Conservation (phyloP, 495 filamentous ascomycete genomes). For the Hamigera avellanea region DNA sequence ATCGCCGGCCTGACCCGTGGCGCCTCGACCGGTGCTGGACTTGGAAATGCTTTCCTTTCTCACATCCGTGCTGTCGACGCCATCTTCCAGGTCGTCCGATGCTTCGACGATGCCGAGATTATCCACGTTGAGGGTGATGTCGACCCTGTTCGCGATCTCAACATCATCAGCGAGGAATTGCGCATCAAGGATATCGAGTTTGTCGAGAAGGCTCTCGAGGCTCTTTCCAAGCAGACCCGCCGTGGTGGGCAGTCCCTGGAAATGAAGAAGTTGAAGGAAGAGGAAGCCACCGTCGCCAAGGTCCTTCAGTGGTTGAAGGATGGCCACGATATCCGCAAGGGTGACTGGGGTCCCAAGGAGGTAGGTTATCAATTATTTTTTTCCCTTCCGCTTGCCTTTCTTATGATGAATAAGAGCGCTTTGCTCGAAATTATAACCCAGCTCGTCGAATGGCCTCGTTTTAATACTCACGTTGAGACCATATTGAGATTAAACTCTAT, state of each 20-base stretch:
- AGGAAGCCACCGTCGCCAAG: slow-evolving; percentile 85
- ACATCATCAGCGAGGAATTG: slow-evolving; percentile 94
- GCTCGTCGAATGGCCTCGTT: slow-evolving; percentile 86
- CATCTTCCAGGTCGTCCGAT: slow-evolving; percentile 98
- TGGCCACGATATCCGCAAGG: slow-evolving; percentile 87
- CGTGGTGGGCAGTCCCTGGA: slow-evolving; percentile 92
- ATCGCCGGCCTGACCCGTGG: slow-evolving; percentile 96
- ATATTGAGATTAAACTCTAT: slow-evolving; percentile 69
- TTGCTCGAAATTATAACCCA: slow-evolving; percentile 93
- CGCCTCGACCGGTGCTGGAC: slow-evolving; percentile 92
- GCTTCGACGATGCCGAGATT: slow-evolving; percentile 98
- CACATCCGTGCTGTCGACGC: slow-evolving; percentile 99
- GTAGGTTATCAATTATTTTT: slow-evolving; percentile 43
- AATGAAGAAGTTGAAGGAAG: slow-evolving; percentile 95
- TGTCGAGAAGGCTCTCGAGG: slow-evolving; percentile 86
- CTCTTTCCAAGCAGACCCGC: slow-evolving; percentile 80
- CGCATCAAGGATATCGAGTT: slow-evolving; percentile 99
- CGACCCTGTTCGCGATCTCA: slow-evolving; percentile 83
- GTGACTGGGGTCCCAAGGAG: slow-evolving; percentile 88
- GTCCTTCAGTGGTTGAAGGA: slow-evolving; percentile 68
- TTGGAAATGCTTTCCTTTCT: slow-evolving; percentile 96
- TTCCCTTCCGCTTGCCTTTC: slow-evolving; percentile 15
- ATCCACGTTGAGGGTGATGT: slow-evolving; percentile 99
- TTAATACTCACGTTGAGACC: slow-evolving; percentile 57
- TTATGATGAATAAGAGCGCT: slow-evolving; percentile 99